Percentiles rank a stretch among this genome's conserved stretches.
Conservation (phyloP, 2,329 filamentous ascomycete genomes). For the Mycosphaerella arachidis region DNA sequence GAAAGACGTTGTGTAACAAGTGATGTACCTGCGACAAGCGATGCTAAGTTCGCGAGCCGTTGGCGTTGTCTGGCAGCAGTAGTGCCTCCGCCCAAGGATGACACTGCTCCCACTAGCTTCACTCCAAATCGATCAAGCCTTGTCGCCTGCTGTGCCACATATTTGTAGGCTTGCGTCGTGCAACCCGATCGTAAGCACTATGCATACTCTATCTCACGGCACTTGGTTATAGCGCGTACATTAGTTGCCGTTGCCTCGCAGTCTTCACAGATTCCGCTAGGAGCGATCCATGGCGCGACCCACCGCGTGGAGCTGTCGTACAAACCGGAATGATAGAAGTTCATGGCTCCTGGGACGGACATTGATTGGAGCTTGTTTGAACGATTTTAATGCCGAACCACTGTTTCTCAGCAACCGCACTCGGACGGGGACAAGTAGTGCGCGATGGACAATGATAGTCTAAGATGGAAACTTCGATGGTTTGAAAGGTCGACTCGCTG, state of each 20-base stretch:
- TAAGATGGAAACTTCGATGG: not conserved
- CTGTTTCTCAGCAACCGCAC: not conserved
- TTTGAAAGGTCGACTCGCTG: not conserved
- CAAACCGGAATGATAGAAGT: not conserved
- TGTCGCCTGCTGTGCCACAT: not conserved
- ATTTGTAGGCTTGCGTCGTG: not conserved
- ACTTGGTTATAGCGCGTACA: not conserved
- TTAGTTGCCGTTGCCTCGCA: conserved; percentile 3
- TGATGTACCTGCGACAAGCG: not conserved
- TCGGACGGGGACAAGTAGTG: not conserved
- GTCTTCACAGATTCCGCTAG: not conserved
- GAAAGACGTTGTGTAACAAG: not conserved
- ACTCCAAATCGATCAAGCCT: not conserved
- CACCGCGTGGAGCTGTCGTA: conserved; percentile 8
- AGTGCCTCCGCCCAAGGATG: not conserved
- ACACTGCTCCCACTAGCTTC: not conserved
- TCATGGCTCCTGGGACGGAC: conserved; percentile 9
- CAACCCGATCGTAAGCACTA: conserved; percentile 1
- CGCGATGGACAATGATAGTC: not conserved
- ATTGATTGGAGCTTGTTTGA: conserved; percentile 5
- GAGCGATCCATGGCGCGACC: conserved; percentile 3
- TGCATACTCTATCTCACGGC: not conserved
- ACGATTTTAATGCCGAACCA: conserved; percentile 15
- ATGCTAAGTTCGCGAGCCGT: not conserved
- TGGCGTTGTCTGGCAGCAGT: not conserved